Evolutionary conservation across 768 basidiomycete species (phyloP), one percentile per base, ranked within the genome.

Genomic region (Pulveroboletus sp.): DNA sequence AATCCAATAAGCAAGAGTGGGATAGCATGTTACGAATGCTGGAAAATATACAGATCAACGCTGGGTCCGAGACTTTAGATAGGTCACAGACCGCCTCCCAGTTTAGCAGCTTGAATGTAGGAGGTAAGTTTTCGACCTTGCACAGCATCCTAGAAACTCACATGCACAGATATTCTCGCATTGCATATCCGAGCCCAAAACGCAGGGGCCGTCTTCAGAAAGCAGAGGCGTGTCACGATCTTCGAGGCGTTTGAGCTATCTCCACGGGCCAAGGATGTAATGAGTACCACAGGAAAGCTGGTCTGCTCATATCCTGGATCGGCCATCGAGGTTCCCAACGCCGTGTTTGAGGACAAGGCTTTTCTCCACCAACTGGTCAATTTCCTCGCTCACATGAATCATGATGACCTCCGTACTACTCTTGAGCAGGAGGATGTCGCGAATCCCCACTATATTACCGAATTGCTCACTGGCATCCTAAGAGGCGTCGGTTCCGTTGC

Each of bases 121-220:
- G 63, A 51, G 64, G 66, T 66, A 24, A 5, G 43, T 2, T 9
- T 21, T 11, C 6, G n/a, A 44, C 7, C 19, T 23, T 19, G 6
- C 17, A 24, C 34, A 25, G 10, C 19, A 6, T 23, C n/a, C n/a
- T n/a, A n/a, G n/a, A n/a, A n/a, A 5, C 5, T 24, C 33, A 10
- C 4, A 21, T 12, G 10, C 5, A 20, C 40, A 78, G 79, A 71
- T 41, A 56, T 69, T 27, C 40, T 72, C n/a, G 61, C 61, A 13
- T 63, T 77, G 33, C 62, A 67, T 6, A 64, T 80, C 21, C 62
- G 64, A 7, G 67, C 68, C 2, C 79, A 80, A 48, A 80, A 80
- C 37, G 76, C 79, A 1, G 75, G 64, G 17, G 45, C 80, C 2
- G 59, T 80, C 13, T 49, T 75, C 13, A 65, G 69, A 37, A 60